A percentile compares a stretch with the other conserved stretches of the same genome.
These are phyloP conservation scores for Vitellaria paradoxa DNA, from an alignment of 179 eudicot species.

Conservation along the genomic window DNA sequence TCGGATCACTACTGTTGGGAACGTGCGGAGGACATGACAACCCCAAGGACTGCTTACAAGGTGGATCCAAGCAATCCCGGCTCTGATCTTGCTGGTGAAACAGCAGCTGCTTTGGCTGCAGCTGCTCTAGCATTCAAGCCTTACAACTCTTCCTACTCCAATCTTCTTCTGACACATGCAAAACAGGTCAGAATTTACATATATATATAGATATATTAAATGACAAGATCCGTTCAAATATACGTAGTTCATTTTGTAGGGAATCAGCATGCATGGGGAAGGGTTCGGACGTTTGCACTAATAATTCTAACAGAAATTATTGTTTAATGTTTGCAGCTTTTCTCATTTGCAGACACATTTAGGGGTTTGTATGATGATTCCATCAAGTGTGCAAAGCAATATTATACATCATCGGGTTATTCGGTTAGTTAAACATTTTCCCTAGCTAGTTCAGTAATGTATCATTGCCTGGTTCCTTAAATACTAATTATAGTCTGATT, in stretches of 20 bases:
- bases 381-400: conserved; percentile 40
- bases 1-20: conserved; percentile 91
- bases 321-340: conserved; percentile 47
- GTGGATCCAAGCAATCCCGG: conserved; percentile 61
- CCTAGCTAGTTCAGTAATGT: background rate
- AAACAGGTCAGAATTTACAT: conserved; percentile 43
- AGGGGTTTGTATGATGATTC: conserved; percentile 67
- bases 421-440: conserved; percentile 35
- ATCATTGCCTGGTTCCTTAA: background rate
- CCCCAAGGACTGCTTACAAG: conserved; percentile 63
- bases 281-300: no score
- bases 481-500: background rate
- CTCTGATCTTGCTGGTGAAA: conserved; percentile 86
- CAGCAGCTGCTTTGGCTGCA: conserved; percentile 90
- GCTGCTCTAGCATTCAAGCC: conserved; percentile 69
- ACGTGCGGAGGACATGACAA: conserved; percentile 78
- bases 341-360: conserved; percentile 72
- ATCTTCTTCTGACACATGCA: conserved; percentile 57
- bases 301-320: background rate
- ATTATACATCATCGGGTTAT: conserved; percentile 83
- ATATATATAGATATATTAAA: background rate
- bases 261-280: no score
- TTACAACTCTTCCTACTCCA: conserved; percentile 70
- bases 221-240: background rate
- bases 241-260: no score